A percentile compares a stretch with the other conserved stretches of the same genome.
Evolutionary conservation across 176 grass and related monocot species (phyloP).

Genomic region (Eleusine indica): DNA sequence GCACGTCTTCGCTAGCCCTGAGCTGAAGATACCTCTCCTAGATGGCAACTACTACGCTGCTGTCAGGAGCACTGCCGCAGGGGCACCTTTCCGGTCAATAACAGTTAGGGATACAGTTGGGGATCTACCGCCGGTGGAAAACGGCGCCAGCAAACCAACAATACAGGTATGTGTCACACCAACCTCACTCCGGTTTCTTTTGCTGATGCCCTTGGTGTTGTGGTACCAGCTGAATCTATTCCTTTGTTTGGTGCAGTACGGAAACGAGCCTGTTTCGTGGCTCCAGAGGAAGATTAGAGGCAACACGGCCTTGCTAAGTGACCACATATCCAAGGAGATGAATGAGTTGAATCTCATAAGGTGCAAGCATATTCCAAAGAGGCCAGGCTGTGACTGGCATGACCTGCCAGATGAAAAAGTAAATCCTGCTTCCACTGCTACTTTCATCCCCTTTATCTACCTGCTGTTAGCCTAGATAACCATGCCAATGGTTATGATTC

Average conservation of each 20-base stretch:
- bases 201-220: background rate
- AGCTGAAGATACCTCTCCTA: conserved; percentile 79
- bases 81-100: conserved; percentile 83
- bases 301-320: conserved; percentile 38
- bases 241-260: conserved; percentile 61
- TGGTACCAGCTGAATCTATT: conserved; percentile 7
- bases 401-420: conserved; percentile 79
- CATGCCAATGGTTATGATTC: background rate
- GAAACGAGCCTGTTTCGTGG: conserved; percentile 73
- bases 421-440: background rate
- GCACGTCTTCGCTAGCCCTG: conserved; percentile 90
- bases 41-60: conserved; percentile 74
- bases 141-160: conserved; percentile 69
- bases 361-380: conserved; percentile 66
- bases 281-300: conserved; percentile 96
- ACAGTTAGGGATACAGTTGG: conserved; percentile 90
- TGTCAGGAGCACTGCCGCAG: conserved; percentile 71
- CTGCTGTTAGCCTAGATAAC: background rate
- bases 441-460: background rate
- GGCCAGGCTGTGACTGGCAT: conserved; percentile 72
- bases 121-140: conserved; percentile 74
- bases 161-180: conserved; percentile 60
- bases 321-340: conserved; percentile 89
- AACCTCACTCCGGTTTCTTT: background rate
- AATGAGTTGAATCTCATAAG: conserved; percentile 75